Percentiles rank a stretch among this genome's conserved stretches.
These are phyloP conservation scores for Tricholoma hemisulphureum DNA, from an alignment of 768 basidiomycete species.

Conservation along the genomic window DNA sequence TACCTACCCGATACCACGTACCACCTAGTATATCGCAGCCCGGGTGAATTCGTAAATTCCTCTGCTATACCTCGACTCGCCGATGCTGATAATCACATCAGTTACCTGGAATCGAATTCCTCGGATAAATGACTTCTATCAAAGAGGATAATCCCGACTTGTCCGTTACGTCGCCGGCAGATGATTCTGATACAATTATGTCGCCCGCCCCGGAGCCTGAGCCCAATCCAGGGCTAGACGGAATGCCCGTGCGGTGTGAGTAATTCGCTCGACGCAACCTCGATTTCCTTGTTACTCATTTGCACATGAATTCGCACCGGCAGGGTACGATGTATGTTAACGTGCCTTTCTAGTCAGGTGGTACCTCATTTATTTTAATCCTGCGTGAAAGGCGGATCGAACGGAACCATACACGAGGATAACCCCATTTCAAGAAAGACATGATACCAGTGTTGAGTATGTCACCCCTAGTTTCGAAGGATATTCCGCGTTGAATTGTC, in stretches of 20 bases:
- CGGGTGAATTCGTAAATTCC: not conserved
- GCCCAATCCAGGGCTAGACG: slow-evolving; percentile 72
- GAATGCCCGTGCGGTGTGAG: slow-evolving; percentile 80
- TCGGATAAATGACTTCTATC: slow-evolving; percentile 24
- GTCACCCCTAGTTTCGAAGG: slow-evolving; percentile 23
- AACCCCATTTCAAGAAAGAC: slow-evolving; percentile 77
- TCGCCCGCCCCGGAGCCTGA: slow-evolving; percentile 53
- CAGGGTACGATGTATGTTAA: slow-evolving; percentile 85
- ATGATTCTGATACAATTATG: slow-evolving; percentile 60
- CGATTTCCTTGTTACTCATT: not conserved
- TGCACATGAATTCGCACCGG: slow-evolving; percentile 14
- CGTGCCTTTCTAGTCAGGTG: slow-evolving; percentile 16
- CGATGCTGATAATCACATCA: not conserved
- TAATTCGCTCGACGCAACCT: slow-evolving; percentile 16
- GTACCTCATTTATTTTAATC: slow-evolving; percentile 20
- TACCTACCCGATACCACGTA: no score
- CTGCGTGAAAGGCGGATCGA: slow-evolving; percentile 64
- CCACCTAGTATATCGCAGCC: not conserved
- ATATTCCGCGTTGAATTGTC: slow-evolving; percentile 11
- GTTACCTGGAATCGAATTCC: slow-evolving; percentile 16
- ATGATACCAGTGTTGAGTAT: slow-evolving; percentile 82
- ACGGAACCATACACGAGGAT: slow-evolving; percentile 83
- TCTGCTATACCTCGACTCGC: not conserved
- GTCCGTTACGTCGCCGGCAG: slow-evolving; percentile 49
- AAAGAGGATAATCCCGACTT: slow-evolving; percentile 37